phyloP scores from a whole-genome alignment of 345 rosid species.

The Microthlaspi erraticum region DNA sequence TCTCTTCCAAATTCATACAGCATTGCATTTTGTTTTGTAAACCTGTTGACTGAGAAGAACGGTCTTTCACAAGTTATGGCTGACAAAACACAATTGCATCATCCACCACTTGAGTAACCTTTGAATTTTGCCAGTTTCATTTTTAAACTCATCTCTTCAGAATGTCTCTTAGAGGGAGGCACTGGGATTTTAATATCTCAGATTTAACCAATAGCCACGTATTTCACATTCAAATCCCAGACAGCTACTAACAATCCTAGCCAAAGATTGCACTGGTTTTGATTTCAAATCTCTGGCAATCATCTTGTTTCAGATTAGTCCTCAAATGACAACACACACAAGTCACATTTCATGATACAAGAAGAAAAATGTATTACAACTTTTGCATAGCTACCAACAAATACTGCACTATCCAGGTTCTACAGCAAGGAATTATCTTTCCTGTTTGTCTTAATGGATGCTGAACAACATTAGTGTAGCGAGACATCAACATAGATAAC shows the following conservation, averaged over 20 bases:
- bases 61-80: background rate
- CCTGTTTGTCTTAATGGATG: background rate
- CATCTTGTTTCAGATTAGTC: background rate
- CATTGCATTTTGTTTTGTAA: background rate
- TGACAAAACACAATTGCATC: constrained; percentile 17
- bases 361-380: background rate
- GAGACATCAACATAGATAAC: background rate
- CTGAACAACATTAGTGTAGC: background rate
- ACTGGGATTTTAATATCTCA: background rate
- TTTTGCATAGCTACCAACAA: background rate
- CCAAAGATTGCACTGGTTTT: background rate
- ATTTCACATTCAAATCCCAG: too few relatives aligned
- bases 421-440: background rate
- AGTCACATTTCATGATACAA: background rate
- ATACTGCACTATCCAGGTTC: background rate
- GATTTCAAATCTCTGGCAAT: background rate
- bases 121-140: constrained; percentile 3
- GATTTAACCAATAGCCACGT: too few relatives aligned
- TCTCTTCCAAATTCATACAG: background rate
- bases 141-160: background rate
- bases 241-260: too few relatives aligned
- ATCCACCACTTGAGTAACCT: background rate
- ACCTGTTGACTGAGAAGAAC: constrained; percentile 15
- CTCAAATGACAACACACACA: background rate
- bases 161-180: background rate